Conservation (phyloP, 1,139 yeast species). For the Sugiyamaella neomexicana region DNA sequence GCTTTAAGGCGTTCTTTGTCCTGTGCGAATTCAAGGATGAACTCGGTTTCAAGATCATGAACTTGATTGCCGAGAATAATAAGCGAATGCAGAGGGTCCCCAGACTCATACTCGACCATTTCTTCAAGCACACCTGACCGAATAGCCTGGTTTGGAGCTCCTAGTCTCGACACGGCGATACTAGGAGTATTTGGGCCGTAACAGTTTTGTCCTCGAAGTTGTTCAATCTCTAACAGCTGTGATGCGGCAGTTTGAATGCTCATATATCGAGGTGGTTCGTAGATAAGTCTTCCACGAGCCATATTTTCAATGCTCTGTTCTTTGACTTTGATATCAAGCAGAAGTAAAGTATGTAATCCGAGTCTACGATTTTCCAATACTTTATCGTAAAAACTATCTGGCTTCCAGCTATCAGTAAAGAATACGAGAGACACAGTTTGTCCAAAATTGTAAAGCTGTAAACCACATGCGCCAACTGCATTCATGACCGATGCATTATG, state of each 20-base stretch:
- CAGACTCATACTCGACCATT: constrained; percentile 78
- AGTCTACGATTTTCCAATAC: constrained; percentile 83
- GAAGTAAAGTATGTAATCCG: constrained; percentile 85
- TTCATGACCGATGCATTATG: constrained; percentile 98
- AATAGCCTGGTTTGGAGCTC: constrained; percentile 78
- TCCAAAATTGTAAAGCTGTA: constrained; percentile 92
- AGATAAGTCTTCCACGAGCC: constrained; percentile 88
- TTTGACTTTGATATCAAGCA: constrained; percentile 91
- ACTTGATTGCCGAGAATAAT: constrained; percentile 90
- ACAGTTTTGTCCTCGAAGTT: constrained; percentile 59
- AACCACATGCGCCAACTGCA: constrained; percentile 97
- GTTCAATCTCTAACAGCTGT: constrained; percentile 86
- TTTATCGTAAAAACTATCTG: constrained; percentile 91
- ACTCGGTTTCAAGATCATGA: constrained; percentile 90
- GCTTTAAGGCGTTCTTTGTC: constrained; percentile 60
- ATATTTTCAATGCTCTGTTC: constrained; percentile 93
- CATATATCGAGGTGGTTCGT: constrained; percentile 98
- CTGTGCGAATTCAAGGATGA: constrained; percentile 71
- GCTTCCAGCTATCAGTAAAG: constrained; percentile 94
- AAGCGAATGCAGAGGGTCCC: constrained; percentile 91
- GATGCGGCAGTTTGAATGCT: constrained; percentile 83
- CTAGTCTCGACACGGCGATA: constrained; percentile 87
- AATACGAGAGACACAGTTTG: constrained; percentile 95
- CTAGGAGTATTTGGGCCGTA: constrained; percentile 89
- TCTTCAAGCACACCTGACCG: constrained; percentile 76